Conservation (phyloP, 768 basidiomycete genomes). For the Porpolomopsis calyptriformis region DNA sequence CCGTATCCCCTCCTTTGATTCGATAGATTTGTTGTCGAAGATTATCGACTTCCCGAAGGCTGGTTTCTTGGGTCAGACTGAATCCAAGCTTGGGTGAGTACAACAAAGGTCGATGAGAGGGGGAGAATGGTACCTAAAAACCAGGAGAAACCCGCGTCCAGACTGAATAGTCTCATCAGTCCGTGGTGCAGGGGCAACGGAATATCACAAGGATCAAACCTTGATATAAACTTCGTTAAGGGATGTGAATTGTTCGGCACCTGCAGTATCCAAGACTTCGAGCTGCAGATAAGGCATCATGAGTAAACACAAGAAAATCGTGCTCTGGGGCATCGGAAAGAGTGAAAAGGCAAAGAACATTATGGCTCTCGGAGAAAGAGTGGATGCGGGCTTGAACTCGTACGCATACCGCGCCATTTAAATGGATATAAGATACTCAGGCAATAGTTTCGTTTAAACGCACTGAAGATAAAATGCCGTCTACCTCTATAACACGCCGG, state of each 20-base stretch:
- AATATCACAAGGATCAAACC: conserved; percentile 34
- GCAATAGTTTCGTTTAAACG: conserved; percentile 16
- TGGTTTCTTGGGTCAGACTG: conserved; percentile 75
- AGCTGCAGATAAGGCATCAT: conserved; percentile 4
- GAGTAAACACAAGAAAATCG: conserved; percentile 1
- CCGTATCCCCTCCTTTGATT: conserved; percentile 61
- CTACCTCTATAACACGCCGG: conserved; percentile 51
- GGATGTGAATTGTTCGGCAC: conserved; percentile 76
- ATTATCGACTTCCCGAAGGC: conserved; percentile 67
- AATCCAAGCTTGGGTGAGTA: conserved; percentile 6
- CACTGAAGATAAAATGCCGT: conserved; percentile 54
- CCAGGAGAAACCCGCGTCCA: conserved; percentile 70
- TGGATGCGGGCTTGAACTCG: too few species aligned
- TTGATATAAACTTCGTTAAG: conserved; percentile 77
- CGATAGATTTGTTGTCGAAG: conserved; percentile 74
- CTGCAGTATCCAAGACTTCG: conserved; percentile 75
- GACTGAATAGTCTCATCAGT: conserved; percentile 29
- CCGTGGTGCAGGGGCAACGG: background rate
- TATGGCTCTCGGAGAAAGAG: too few species aligned
- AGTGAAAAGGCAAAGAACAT: too few species aligned
- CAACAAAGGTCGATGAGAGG: conserved; percentile 1
- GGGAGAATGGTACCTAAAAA: conserved; percentile 51
- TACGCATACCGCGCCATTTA: too few species aligned
- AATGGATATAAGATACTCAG: conserved; percentile 2
- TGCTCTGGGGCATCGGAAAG: too few species aligned